Conservation (phyloP, 2,329 filamentous ascomycete species). For the Colletotrichum caudatum region DNA sequence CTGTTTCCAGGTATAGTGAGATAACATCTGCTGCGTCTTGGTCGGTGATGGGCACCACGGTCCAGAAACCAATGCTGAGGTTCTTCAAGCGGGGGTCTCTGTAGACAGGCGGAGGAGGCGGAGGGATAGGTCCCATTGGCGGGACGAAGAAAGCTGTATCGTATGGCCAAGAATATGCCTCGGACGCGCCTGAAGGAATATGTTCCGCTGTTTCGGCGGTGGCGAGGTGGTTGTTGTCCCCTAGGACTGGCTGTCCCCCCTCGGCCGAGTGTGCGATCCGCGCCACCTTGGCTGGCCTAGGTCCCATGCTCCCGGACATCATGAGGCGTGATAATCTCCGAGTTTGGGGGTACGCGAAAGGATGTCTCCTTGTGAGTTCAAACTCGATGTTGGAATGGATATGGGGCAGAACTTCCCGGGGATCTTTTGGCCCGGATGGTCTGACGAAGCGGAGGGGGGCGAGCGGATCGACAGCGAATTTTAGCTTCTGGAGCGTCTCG, state of each 20-base stretch:
- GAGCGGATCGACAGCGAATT: conserved; percentile 43
- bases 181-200: not conserved
- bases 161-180: conserved; percentile 16
- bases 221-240: not conserved
- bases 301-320: not conserved
- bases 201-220: not conserved
- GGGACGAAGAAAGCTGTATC: conserved; percentile 39
- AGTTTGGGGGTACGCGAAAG: conserved; percentile 29
- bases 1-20: conserved; percentile 53
- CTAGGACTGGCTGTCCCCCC: conserved; percentile 4
- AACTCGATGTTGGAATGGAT: conserved; percentile 36
- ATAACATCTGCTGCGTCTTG: conserved; percentile 49
- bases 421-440: conserved; percentile 19
- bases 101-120: conserved; percentile 28
- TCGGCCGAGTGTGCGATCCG: conserved; percentile 18
- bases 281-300: conserved; percentile 28
- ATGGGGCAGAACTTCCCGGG: conserved; percentile 27
- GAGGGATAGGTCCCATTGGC: conserved; percentile 42
- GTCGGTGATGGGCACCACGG: conserved; percentile 48
- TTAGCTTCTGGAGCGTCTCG: conserved; percentile 43
- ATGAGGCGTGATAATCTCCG: not conserved
- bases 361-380: conserved; percentile 31
- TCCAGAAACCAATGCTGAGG: conserved; percentile 52
- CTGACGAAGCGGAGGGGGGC: conserved; percentile 27
- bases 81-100: conserved; percentile 47